Conservation (phyloP, 768 basidiomycete species). For the Phlebiopsis gigantea region DNA sequence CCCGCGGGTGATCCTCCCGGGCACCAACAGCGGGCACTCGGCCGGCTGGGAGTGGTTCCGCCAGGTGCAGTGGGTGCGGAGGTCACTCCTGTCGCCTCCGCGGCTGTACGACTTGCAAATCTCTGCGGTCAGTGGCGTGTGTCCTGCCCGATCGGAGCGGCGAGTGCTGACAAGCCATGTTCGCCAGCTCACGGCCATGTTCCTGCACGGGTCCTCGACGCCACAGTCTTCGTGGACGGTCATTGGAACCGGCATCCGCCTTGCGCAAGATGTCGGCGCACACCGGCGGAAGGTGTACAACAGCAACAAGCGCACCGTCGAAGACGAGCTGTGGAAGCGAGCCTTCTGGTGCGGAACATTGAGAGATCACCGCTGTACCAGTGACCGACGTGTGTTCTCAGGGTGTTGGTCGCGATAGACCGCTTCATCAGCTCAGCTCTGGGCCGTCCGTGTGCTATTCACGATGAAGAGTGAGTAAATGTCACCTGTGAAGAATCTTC, state of each 20-base stretch:
- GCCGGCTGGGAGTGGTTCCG: conserved; percentile 42
- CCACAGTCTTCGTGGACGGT: conserved; percentile 54
- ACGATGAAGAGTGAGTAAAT: conserved; percentile 66
- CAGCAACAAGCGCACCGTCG: conserved; percentile 32
- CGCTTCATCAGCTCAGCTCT: conserved; percentile 38
- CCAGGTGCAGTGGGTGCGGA: conserved; percentile 58
- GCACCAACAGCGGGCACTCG: conserved; percentile 25
- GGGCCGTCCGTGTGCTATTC: conserved; percentile 61
- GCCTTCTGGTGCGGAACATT: conserved; percentile 47
- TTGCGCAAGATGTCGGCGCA: conserved; percentile 71
- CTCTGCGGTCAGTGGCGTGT: conserved; percentile 38
- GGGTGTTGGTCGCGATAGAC: conserved; percentile 32
- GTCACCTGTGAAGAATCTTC: neutral
- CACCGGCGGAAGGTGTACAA: conserved; percentile 48
- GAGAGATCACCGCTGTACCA: neutral
- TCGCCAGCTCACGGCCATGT: conserved; percentile 29
- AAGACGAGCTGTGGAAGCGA: conserved; percentile 74
- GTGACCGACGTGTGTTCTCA: neutral
- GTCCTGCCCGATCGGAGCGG: conserved; percentile 13
- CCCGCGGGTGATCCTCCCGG: conserved; percentile 33
- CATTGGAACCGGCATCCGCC: conserved; percentile 58
- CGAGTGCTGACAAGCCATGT: neutral
- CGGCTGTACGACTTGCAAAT: conserved; percentile 68
- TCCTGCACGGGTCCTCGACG: conserved; percentile 39
- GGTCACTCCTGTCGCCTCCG: conserved; percentile 50